Evolutionary conservation across 257 asterid genomes (phyloP).

Genomic region (Thymus mandschuricus): DNA sequence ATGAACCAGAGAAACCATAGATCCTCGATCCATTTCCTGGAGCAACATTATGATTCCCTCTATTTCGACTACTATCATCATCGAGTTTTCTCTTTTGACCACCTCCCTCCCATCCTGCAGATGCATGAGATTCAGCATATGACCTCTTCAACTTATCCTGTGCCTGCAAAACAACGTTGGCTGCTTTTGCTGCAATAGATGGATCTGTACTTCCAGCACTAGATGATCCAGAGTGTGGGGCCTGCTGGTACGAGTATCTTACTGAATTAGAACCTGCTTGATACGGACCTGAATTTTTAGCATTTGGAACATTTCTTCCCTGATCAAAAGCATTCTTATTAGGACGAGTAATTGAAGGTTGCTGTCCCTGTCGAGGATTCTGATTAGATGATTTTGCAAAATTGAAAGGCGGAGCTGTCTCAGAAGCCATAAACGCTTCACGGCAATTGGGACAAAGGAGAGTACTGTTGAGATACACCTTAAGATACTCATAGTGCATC

Average conservation of each 20-base stretch:
- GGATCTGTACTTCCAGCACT: slow-evolving; percentile 45
- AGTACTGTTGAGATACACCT: slow-evolving; percentile 16
- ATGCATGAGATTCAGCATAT: slow-evolving; percentile 43
- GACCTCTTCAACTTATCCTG: slow-evolving; percentile 62
- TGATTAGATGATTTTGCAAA: slow-evolving; percentile 23
- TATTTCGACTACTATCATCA: slow-evolving; percentile 36
- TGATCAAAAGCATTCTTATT: slow-evolving; percentile 28
- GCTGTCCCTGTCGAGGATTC: slow-evolving; percentile 12
- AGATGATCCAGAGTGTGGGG: slow-evolving; percentile 37
- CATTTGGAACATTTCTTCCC: slow-evolving; percentile 40
- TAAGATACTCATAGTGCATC: slow-evolving; percentile 30
- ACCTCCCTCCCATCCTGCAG: slow-evolving; percentile 36
- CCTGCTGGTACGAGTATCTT: slow-evolving; percentile 34
- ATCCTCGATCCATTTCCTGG: slow-evolving; percentile 35
- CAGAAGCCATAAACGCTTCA: slow-evolving; percentile 29
- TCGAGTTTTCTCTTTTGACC: slow-evolving; percentile 51
- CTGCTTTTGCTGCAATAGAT: slow-evolving; percentile 57
- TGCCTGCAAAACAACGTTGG: slow-evolving; percentile 58
- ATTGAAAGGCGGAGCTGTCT: slow-evolving; percentile 28
- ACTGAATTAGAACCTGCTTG: slow-evolving; percentile 32
- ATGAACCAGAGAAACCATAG: slow-evolving; percentile 35
- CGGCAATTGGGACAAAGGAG: slow-evolving; percentile 31
- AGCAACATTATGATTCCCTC: slow-evolving; percentile 36
- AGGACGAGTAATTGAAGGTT: slow-evolving; percentile 23
- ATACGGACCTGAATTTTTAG: slow-evolving; percentile 40